A percentile compares a stretch with the other conserved stretches of the same genome.
phyloP scores from a whole-genome alignment of 2,329 filamentous ascomycete species.

The Fusarium sp. region DNA sequence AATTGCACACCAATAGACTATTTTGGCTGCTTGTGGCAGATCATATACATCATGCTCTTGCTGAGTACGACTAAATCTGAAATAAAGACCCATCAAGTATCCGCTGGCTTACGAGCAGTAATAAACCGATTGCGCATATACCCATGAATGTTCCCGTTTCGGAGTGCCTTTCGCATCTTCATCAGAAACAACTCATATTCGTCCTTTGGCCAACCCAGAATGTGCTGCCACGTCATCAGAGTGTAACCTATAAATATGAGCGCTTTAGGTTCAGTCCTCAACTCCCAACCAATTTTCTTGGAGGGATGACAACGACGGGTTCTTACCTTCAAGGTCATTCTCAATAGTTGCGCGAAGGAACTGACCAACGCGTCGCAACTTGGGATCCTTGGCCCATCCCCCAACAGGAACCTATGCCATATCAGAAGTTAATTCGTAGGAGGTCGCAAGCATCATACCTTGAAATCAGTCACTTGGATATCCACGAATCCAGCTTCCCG shows the following conservation, averaged over 20 bases:
- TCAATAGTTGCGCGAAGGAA: conserved; percentile 6
- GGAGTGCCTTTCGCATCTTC: conserved; percentile 2
- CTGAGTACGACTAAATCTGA: no score
- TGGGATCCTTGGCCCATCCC: conserved; percentile 13
- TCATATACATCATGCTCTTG: no score
- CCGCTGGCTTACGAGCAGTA: neutral
- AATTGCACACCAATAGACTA: no score
- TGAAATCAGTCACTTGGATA: conserved; percentile 5
- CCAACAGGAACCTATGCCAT: conserved; percentile 9
- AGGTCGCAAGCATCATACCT: neutral
- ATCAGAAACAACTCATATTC: conserved; percentile 3
- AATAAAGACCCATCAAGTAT: no score
- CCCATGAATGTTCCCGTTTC: neutral
- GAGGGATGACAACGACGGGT: no score
- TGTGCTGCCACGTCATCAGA: neutral
- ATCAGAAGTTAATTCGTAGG: neutral
- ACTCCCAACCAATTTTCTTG: neutral
- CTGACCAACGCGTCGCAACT: conserved; percentile 1
- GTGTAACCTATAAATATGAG: neutral
- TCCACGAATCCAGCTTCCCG: conserved; percentile 4
- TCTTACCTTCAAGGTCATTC: conserved; percentile 14
- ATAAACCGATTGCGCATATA: neutral
- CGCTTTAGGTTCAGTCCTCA: no score
- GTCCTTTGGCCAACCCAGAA: neutral
- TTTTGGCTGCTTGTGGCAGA: no score